Conservation (phyloP, 148 eudicot species). For the Polygonum maritimum region DNA sequence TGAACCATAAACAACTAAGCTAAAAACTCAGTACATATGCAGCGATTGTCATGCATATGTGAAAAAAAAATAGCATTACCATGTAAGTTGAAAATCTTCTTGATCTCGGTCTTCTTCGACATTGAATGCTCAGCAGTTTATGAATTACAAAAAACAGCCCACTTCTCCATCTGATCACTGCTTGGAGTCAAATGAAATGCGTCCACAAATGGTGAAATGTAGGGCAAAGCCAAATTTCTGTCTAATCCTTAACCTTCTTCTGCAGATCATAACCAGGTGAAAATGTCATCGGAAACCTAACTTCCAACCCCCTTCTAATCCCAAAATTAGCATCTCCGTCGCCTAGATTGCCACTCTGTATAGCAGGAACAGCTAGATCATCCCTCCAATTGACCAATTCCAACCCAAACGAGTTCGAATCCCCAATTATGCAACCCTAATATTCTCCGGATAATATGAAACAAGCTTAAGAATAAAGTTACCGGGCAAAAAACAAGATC, state of each 20-base stretch:
- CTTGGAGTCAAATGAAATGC: constrained; percentile 50
- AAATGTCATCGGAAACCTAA: constrained; percentile 42
- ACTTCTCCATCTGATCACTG: constrained; percentile 69
- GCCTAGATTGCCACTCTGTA: constrained; percentile 25
- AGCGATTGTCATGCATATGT: neutral
- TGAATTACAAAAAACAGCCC: constrained; percentile 62
- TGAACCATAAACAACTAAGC: neutral
- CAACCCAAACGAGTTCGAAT: constrained; percentile 26
- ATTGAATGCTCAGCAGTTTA: constrained; percentile 54
- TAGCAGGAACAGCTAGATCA: constrained; percentile 39
- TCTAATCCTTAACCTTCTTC: constrained; percentile 53
- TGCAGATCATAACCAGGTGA: constrained; percentile 71
- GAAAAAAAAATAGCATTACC: neutral
- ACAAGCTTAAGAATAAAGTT: constrained; percentile 38
- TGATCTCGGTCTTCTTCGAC: constrained; percentile 63
- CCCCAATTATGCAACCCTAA: constrained; percentile 29
- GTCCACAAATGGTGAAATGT: constrained; percentile 70
- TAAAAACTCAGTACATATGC: neutral
- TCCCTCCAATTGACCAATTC: constrained; percentile 56
- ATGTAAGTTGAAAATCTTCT: constrained; percentile 22
- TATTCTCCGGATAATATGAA: constrained; percentile 52
- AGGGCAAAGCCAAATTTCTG: constrained; percentile 76
- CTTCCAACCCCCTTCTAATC: too few relatives aligned
- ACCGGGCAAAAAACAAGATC: constrained; percentile 63
- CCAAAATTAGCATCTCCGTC: constrained; percentile 14